Evolutionary conservation across 2,329 filamentous ascomycete genomes (phyloP).

Genomic region (Colletotrichum sp.): DNA sequence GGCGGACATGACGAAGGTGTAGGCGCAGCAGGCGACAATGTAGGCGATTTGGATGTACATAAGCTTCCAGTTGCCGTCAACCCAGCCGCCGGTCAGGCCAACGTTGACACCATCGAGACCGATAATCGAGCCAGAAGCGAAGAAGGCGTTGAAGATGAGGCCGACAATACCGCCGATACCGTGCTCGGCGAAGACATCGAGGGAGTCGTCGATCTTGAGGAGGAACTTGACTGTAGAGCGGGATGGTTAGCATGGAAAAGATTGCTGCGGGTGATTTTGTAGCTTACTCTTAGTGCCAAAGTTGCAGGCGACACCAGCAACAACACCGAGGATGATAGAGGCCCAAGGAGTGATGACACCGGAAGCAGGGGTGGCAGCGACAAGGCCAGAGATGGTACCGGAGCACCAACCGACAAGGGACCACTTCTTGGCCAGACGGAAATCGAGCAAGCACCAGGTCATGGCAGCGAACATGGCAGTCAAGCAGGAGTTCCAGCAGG

Average conservation of each 20-base stretch:
- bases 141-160: conserved; percentile 75
- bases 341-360: conserved; percentile 73
- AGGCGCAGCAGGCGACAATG: conserved; percentile 68
- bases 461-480: conserved; percentile 91
- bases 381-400: conserved; percentile 73
- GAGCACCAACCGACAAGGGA: conserved; percentile 80
- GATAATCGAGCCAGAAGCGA: conserved; percentile 73
- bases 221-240: conserved; percentile 59
- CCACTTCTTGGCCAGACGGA: conserved; percentile 92
- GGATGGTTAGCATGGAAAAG: not conserved
- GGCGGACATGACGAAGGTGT: conserved; percentile 76
- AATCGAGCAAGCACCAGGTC: conserved; percentile 96
- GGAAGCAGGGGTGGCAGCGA: conserved; percentile 72
- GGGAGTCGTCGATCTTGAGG: conserved; percentile 71
- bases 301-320: conserved; percentile 70
- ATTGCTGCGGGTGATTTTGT: not conserved
- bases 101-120: conserved; percentile 80
- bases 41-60: conserved; percentile 84
- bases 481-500: conserved; percentile 97
- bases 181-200: conserved; percentile 77
- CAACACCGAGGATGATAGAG: conserved; percentile 69
- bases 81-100: conserved; percentile 70
- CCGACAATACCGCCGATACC: conserved; percentile 72
- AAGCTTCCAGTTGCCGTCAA: conserved; percentile 76
- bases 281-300: conserved; percentile 66